Evolutionary conservation across 306 rosid species (phyloP).

Genomic region (Acacia crassicarpa): DNA sequence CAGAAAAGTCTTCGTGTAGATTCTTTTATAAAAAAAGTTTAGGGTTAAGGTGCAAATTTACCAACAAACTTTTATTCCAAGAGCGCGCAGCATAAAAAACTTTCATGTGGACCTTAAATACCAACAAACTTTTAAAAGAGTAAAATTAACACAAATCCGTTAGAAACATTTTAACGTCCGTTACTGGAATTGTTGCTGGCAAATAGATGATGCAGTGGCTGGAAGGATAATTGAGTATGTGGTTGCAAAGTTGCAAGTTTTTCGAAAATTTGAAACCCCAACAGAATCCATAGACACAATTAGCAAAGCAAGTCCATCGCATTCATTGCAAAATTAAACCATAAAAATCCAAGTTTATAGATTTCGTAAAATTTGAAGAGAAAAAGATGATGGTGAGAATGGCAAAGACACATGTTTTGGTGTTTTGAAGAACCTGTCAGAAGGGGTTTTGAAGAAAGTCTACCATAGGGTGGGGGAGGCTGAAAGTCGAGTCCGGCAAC

Average conservation of each 20-base stretch:
- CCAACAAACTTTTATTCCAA: too few relatives aligned
- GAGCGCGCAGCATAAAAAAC: too few relatives aligned
- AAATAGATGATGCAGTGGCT: conserved; percentile 54
- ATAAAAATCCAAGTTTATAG: conserved; percentile 49
- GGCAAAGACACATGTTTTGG: conserved; percentile 31
- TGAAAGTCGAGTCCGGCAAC: conserved; percentile 45
- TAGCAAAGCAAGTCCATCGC: conserved; percentile 62
- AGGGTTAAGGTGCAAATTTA: too few relatives aligned
- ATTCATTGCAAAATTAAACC: conserved; percentile 50
- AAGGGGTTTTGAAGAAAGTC: conserved; percentile 49
- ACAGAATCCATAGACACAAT: conserved; percentile 68
- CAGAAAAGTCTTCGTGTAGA: too few relatives aligned
- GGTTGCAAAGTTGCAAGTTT: conserved; percentile 72
- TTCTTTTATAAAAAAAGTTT: too few relatives aligned
- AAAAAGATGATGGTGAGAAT: conserved; percentile 42
- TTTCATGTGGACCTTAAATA: too few relatives aligned
- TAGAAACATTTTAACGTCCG: too few relatives aligned
- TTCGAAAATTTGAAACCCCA: conserved; percentile 65
- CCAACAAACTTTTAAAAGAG: too few relatives aligned
- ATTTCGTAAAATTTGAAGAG: conserved; percentile 44
- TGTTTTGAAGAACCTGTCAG: conserved; percentile 51
- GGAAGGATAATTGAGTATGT: conserved; percentile 74
- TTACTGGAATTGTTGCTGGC: conserved; percentile 21
- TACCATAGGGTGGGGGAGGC: conserved; percentile 59
- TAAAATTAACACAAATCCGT: too few relatives aligned